A percentile compares a stretch with the other conserved stretches of the same genome.
These are phyloP conservation scores for Xylariaceae sp. DNA, from an alignment of 2,329 filamentous ascomycete species.

Conservation along the genomic window DNA sequence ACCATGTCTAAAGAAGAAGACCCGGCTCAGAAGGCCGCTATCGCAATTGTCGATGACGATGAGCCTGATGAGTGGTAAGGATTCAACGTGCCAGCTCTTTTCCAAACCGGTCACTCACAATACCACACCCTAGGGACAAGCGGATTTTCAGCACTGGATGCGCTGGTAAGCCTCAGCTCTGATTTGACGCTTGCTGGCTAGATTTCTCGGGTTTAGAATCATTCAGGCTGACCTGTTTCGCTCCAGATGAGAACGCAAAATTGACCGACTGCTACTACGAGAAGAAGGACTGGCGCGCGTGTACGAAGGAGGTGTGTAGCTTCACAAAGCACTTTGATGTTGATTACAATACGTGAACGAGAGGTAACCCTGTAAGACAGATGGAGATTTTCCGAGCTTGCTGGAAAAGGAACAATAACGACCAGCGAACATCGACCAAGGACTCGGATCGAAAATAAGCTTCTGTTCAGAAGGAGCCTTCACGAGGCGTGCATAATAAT, in stretches of 20 bases:
- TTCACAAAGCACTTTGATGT: background rate
- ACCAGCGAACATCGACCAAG: slow-evolving; percentile 73
- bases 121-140: slow-evolving; percentile 69
- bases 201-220: background rate
- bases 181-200: too few species aligned
- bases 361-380: slow-evolving; percentile 43
- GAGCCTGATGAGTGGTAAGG: slow-evolving; percentile 92
- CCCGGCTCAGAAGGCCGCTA: slow-evolving; percentile 34
- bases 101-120: slow-evolving; percentile 8
- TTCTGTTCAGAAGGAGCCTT: too few species aligned
- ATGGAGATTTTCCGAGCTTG: slow-evolving; percentile 87
- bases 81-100: background rate
- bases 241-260: slow-evolving; percentile 75
- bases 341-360: slow-evolving; percentile 5
- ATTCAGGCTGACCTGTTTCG: slow-evolving; percentile 10
- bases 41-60: slow-evolving; percentile 61
- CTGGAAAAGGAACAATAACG: slow-evolving; percentile 88
- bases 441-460: slow-evolving; percentile 37
- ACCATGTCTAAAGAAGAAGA: slow-evolving; percentile 61
- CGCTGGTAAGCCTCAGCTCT: slow-evolving; percentile 57
- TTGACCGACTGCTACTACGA: slow-evolving; percentile 96
- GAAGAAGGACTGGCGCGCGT: slow-evolving; percentile 92
- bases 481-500: too few species aligned
- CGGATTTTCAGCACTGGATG: slow-evolving; percentile 96
- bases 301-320: slow-evolving; percentile 76